Percentiles rank a stretch among this genome's conserved stretches.
phyloP scores from a whole-genome alignment of 2,329 filamentous ascomycete species.

The Diaporthe australafricana region DNA sequence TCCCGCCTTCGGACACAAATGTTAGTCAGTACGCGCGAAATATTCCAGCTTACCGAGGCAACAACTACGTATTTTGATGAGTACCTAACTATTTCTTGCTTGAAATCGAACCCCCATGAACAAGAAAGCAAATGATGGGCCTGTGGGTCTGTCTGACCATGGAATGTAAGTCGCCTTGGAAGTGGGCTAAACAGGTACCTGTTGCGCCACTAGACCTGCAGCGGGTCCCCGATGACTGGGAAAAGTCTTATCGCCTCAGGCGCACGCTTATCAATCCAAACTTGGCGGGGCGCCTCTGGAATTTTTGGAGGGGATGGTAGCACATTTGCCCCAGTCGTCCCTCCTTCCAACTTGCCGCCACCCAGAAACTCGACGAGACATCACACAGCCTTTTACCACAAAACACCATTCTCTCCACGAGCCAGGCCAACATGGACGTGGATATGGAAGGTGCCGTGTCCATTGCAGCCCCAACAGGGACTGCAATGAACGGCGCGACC shows the following conservation, averaged over 20 bases:
- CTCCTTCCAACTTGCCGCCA: not conserved
- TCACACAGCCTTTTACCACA: not conserved
- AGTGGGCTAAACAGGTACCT: too few relatives aligned
- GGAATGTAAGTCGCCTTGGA: too few relatives aligned
- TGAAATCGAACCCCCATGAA: too few relatives aligned
- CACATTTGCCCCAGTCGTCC: not conserved
- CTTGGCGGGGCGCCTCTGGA: conserved; percentile 34
- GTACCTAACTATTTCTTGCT: too few relatives aligned
- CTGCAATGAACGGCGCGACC: conserved; percentile 51
- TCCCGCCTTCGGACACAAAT: too few relatives aligned
- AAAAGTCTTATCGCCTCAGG: conserved; percentile 34
- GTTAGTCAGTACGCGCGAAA: too few relatives aligned
- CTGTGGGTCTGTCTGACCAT: too few relatives aligned
- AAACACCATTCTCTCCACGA: not conserved
- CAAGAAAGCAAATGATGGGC: too few relatives aligned
- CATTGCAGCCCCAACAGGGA: conserved; percentile 47
- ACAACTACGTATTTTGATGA: too few relatives aligned
- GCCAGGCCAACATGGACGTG: conserved; percentile 53
- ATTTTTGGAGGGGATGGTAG: conserved; percentile 34
- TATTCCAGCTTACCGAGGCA: too few relatives aligned
- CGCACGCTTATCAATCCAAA: conserved; percentile 37
- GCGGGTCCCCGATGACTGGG: not conserved
- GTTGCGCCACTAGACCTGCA: not conserved
- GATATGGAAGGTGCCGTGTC: conserved; percentile 58
- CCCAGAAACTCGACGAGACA: not conserved